phyloP scores from a whole-genome alignment of 257 asterid genomes.

The Nemophila menziesii region DNA sequence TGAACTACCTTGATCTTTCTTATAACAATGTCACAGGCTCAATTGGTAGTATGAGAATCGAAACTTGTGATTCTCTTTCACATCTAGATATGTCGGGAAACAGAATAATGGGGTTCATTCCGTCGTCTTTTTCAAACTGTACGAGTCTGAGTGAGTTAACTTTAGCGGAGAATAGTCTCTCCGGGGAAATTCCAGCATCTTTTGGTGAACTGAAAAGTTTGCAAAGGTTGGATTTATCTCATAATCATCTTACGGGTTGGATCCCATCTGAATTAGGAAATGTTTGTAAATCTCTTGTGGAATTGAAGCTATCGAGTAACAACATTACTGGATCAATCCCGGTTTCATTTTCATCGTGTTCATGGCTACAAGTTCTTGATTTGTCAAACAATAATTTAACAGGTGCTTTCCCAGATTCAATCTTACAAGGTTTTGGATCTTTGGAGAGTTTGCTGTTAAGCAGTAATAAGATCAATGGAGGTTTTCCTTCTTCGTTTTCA shows the following conservation, averaged over 20 bases:
- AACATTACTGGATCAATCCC: slow-evolving; percentile 80
- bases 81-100: slow-evolving; percentile 73
- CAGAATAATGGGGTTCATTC: slow-evolving; percentile 43
- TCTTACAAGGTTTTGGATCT: slow-evolving; percentile 42
- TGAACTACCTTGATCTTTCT: slow-evolving; percentile 59
- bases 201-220: slow-evolving; percentile 49
- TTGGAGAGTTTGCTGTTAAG: slow-evolving; percentile 51
- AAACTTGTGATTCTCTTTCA: slow-evolving; percentile 44
- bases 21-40: slow-evolving; percentile 71
- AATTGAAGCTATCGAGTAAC: slow-evolving; percentile 62
- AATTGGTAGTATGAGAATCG: slow-evolving; percentile 37
- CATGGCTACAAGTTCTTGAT: slow-evolving; percentile 52
- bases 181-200: slow-evolving; percentile 52
- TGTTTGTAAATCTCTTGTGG: slow-evolving; percentile 47
- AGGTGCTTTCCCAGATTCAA: slow-evolving; percentile 61
- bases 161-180: slow-evolving; percentile 39
- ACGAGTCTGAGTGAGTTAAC: slow-evolving; percentile 41
- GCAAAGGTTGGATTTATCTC: slow-evolving; percentile 69
- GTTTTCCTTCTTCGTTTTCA: slow-evolving; percentile 67
- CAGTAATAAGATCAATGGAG: slow-evolving; percentile 49
- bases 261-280: slow-evolving; percentile 64
- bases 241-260: slow-evolving; percentile 72
- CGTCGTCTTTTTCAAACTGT: slow-evolving; percentile 56
- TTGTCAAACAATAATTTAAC: slow-evolving; percentile 63
- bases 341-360: slow-evolving; percentile 46